These are phyloP conservation scores for Eutrema salsugineum DNA, from an alignment of 441 rosid species.

Conservation along the genomic window DNA sequence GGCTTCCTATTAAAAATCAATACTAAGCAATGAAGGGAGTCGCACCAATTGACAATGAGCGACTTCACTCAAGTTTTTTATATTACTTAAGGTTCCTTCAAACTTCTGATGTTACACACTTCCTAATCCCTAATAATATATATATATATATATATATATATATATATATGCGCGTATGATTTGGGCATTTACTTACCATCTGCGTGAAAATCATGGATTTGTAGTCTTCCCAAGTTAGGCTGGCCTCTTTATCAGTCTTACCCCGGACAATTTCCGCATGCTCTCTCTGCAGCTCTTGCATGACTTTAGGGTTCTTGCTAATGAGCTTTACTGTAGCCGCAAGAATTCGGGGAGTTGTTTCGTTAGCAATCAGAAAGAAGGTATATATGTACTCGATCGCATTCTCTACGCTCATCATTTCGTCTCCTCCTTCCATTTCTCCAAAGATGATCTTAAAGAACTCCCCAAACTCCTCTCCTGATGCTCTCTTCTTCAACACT, in stretches of 20 bases:
- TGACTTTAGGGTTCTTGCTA: constrained; percentile 5
- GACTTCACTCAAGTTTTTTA: no score
- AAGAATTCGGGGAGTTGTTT: constrained; percentile 5
- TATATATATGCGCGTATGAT: no score
- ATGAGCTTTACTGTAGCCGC: constrained; percentile 13
- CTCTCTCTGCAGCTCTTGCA: constrained; percentile 11
- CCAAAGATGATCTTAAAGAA: constrained; percentile 6
- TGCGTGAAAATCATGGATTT: constrained; percentile 46
- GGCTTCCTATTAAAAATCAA: no score
- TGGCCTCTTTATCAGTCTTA: neutral
- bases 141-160: no score
- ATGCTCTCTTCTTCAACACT: neutral
- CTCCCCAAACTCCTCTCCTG: no score
- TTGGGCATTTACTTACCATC: neutral
- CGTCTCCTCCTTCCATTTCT: neutral
- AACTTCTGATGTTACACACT: no score
- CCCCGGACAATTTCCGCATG: neutral
- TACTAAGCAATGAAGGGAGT: no score
- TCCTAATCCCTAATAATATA: no score
- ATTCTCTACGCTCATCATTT: constrained; percentile 1
- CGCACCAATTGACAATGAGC: no score
- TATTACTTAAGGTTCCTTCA: no score
- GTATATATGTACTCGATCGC: neutral
- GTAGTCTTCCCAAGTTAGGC: constrained; percentile 37
- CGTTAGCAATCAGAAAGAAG: constrained; percentile 14